phyloP scores from a whole-genome alignment of 2,329 filamentous ascomycete genomes.

The Trichoderma sp. region DNA sequence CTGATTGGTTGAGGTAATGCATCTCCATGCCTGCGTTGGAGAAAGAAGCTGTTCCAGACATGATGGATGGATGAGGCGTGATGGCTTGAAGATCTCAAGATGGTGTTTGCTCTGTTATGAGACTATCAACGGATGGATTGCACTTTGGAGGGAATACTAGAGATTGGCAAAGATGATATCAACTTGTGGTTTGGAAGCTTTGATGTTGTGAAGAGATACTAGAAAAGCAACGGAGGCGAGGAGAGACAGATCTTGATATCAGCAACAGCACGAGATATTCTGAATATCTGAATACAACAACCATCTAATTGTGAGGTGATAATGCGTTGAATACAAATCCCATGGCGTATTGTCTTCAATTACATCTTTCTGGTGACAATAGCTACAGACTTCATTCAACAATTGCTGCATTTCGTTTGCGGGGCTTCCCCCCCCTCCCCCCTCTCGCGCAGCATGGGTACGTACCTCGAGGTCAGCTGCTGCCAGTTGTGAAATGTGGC shows the following conservation, averaged over 20 bases:
- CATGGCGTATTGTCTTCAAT: not conserved
- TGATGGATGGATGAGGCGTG: not conserved
- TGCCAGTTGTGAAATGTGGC: too few species aligned
- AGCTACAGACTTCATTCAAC: conserved; percentile 6
- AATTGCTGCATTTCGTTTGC: not conserved
- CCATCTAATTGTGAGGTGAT: conserved; percentile 1
- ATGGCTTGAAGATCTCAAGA: not conserved
- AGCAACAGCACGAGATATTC: not conserved
- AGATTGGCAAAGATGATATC: not conserved
- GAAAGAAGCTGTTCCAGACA: not conserved
- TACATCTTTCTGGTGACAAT: not conserved
- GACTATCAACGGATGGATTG: not conserved
- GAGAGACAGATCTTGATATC: not conserved
- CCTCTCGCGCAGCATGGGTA: not conserved
- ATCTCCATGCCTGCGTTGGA: not conserved
- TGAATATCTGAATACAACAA: not conserved
- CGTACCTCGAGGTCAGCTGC: not conserved
- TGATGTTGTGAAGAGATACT: not conserved
- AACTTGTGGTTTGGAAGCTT: not conserved
- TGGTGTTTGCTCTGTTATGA: not conserved
- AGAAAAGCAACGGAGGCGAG: not conserved
- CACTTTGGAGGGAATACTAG: not conserved
- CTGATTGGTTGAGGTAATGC: not conserved
- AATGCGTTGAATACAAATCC: not conserved
- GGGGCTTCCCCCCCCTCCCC: not conserved